phyloP scores from a whole-genome alignment of 768 basidiomycete species.

The Cyclocybe aegerita region DNA sequence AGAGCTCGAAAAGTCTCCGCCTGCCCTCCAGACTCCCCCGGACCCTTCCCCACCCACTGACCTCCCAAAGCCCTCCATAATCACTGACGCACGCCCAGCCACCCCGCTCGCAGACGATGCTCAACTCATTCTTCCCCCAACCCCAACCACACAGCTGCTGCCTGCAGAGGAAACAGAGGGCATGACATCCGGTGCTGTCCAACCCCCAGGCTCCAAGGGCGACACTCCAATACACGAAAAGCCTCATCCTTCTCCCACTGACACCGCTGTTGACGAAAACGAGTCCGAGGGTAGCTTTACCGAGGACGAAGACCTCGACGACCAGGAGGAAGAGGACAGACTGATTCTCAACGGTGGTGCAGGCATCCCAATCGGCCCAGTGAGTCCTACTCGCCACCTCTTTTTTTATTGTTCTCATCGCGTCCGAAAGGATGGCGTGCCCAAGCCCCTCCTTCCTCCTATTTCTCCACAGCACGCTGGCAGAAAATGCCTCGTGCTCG shows the following conservation, averaged over 20 bases:
- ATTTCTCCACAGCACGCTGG: constrained; percentile 79
- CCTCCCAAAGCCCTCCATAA: constrained; percentile 16
- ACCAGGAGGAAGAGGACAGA: constrained; percentile 89
- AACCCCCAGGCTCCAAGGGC: constrained; percentile 83
- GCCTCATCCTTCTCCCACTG: constrained; percentile 30
- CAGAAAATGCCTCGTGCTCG: constrained; percentile 93
- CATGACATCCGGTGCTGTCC: constrained; percentile 88
- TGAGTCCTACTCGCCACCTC: constrained; percentile 39
- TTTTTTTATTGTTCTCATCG: background rate
- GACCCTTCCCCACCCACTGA: constrained; percentile 10
- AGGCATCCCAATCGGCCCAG: constrained; percentile 92
- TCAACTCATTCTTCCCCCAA: constrained; percentile 38
- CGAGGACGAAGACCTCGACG: constrained; percentile 67
- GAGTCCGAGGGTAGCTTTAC: constrained; percentile 68
- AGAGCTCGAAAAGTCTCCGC: constrained; percentile 14
- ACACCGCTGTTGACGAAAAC: constrained; percentile 49
- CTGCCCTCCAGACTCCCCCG: constrained; percentile 7
- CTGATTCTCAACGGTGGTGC: constrained; percentile 90
- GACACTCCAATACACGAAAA: constrained; percentile 31
- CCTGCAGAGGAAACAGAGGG: constrained; percentile 81
- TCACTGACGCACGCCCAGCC: constrained; percentile 16
- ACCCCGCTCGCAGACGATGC: constrained; percentile 19
- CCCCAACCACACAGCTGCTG: constrained; percentile 32
- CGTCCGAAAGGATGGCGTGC: constrained; percentile 70
- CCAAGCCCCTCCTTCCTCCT: constrained; percentile 86